These are phyloP conservation scores for Phialophora macrospora DNA, from an alignment of 2,329 filamentous ascomycete species.

Conservation along the genomic window DNA sequence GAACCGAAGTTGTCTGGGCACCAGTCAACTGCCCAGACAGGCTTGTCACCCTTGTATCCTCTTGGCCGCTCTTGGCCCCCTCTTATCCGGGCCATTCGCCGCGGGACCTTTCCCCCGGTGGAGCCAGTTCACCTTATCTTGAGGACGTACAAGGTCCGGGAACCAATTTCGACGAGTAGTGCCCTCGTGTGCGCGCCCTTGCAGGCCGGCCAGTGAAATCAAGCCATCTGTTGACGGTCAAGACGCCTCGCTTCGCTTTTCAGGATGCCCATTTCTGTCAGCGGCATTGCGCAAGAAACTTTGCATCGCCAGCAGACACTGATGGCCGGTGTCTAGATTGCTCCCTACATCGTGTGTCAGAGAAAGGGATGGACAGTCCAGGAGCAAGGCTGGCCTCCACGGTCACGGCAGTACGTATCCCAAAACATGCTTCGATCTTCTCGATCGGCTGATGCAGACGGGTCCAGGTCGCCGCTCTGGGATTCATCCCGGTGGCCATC, in stretches of 20 bases:
- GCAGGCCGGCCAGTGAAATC: background rate
- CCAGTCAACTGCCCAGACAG: background rate
- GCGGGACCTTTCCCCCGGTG: background rate
- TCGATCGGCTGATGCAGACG: background rate
- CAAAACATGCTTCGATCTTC: background rate
- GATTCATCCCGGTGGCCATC: conserved; percentile 47
- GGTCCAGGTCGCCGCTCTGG: conserved; percentile 44
- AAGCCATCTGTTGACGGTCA: background rate
- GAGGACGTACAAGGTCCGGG: background rate
- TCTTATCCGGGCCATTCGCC: background rate
- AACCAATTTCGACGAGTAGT: background rate
- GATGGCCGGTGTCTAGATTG: background rate
- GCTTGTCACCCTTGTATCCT: background rate
- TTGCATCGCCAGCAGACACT: background rate
- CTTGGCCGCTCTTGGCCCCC: background rate
- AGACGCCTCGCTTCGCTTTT: background rate
- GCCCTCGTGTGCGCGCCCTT: background rate
- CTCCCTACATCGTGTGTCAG: background rate
- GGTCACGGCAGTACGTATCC: conserved; percentile 40
- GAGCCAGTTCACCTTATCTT: background rate
- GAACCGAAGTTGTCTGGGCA: too few relatives aligned
- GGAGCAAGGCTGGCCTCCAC: conserved; percentile 42
- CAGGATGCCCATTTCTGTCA: background rate
- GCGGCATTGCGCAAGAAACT: background rate
- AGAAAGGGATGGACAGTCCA: conserved; percentile 30